Conservation (phyloP, 495 filamentous ascomycete genomes). For the Xylaria nigripes region DNA sequence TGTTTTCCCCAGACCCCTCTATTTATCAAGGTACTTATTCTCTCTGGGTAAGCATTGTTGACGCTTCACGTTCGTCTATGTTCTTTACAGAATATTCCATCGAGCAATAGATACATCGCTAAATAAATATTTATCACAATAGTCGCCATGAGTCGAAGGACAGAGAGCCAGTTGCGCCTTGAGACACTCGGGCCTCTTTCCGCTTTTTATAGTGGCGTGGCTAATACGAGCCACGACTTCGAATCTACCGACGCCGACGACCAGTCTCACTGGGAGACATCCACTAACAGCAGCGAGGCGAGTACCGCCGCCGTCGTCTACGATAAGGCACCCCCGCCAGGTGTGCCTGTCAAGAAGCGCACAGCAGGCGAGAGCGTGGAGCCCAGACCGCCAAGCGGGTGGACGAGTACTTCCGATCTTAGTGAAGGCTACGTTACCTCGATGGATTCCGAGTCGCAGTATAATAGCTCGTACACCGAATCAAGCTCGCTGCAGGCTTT, state of each 20-base stretch:
- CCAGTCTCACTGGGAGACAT: background rate
- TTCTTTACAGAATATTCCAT: too few relatives aligned
- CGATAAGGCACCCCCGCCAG: slow-evolving; percentile 5
- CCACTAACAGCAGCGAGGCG: background rate
- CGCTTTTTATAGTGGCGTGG: slow-evolving; percentile 3
- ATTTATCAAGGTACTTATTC: too few relatives aligned
- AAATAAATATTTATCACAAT: background rate
- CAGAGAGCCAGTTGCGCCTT: slow-evolving; percentile 1
- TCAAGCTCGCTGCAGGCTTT: background rate
- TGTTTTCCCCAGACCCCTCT: too few relatives aligned
- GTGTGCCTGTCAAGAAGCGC: background rate
- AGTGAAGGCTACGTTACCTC: background rate
- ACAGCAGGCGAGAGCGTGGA: background rate
- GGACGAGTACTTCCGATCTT: background rate
- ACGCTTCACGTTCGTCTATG: background rate
- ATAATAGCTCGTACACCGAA: background rate
- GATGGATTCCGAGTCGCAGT: background rate
- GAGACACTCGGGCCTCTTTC: slow-evolving; percentile 9
- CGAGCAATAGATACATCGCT: background rate
- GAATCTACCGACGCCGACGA: background rate
- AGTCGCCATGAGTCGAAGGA: background rate
- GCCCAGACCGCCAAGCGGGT: background rate
- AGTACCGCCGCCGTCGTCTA: background rate
- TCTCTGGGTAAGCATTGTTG: background rate
- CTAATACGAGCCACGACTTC: background rate